Base-by-base conservation (phyloP, 1,284 basidiomycete genomes). In the Apiotrichum brassicae region DNA sequence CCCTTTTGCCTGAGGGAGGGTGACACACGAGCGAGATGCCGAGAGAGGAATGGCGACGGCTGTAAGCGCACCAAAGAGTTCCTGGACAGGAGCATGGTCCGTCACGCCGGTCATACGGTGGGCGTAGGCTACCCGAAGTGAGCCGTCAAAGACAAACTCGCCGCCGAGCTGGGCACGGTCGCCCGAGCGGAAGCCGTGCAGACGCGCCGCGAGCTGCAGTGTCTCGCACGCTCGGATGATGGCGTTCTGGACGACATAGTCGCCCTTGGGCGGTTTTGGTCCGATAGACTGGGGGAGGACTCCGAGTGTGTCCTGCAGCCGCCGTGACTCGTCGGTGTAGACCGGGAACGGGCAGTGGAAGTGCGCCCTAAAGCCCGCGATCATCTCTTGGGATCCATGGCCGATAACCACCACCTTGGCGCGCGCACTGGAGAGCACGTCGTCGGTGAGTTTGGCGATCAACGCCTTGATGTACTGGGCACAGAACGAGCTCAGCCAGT, bases 131-230 rank as follows among this genome's bases (percentile, higher is more conserved):
- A 68, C 60, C 33, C 61, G 53, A n/a, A 68, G 52, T 4, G 56
- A 82, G 40, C 86, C 85, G 22, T 85, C 86, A 46, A 94, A 78
- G 23, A 93, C 79, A 64, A 93, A 92, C 73, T 93, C 90, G 22
- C 90, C 90, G 16, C 90, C 90, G 25, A 93, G 78, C 69, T 91
- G 85, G 19, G 37, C 22, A 28, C 45, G 32, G 48, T 48, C 39
- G 13, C 47, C 50, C 2, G 46, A 20, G 32, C 43, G 48, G 19
- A 53, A 43, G n/a, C 43, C 48, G 25, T 49, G 43, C 43, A 54
- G 38, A 14, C 46, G 41, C 4, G 46, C 32, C 14, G 54, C 52
- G 44, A 49, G 42, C 44, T 51, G 32, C 39, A 56, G 43, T 25
- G 45, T 46, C 38, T 48, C 45, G 14, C 20, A 33, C 43, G 48